A percentile compares a stretch with the other conserved stretches of the same genome.
Conservation (phyloP, 2,329 filamentous ascomycete genomes). For the Colletotrichum sp. region DNA sequence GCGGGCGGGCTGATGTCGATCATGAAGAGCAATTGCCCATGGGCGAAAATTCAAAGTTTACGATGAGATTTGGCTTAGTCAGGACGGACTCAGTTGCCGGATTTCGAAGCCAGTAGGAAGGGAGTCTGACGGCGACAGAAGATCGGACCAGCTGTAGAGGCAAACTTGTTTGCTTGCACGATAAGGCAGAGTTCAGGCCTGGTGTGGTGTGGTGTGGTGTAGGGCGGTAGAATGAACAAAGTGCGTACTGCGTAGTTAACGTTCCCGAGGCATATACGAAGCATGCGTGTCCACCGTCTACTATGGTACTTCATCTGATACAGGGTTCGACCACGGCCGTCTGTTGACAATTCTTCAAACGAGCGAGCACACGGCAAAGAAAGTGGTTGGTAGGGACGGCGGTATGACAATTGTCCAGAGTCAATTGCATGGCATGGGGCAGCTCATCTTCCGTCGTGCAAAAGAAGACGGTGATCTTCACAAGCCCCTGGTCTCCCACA, state of each 20-base stretch:
- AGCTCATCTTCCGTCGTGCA: not conserved
- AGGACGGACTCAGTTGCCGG: not conserved
- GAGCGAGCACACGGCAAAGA: not conserved
- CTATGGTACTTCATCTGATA: not conserved
- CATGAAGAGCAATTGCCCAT: not conserved
- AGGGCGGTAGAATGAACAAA: not conserved
- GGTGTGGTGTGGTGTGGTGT: not conserved
- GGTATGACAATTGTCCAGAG: not conserved
- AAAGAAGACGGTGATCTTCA: not conserved
- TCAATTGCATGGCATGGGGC: not conserved
- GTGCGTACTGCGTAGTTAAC: not conserved
- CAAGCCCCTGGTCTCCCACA: not conserved
- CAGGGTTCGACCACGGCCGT: not conserved
- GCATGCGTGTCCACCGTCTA: not conserved
- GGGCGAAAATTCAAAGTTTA: not conserved
- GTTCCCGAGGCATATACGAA: not conserved
- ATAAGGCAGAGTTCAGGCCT: not conserved
- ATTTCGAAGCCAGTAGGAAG: not conserved
- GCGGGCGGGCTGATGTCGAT: not conserved
- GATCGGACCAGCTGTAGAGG: not conserved
- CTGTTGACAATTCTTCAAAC: conserved; percentile 7
- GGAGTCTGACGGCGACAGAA: not conserved
- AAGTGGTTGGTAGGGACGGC: not conserved
- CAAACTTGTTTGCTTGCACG: not conserved
- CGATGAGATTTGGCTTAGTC: not conserved